phyloP scores from a whole-genome alignment of 306 rosid genomes.

The Neltuma alba region DNA sequence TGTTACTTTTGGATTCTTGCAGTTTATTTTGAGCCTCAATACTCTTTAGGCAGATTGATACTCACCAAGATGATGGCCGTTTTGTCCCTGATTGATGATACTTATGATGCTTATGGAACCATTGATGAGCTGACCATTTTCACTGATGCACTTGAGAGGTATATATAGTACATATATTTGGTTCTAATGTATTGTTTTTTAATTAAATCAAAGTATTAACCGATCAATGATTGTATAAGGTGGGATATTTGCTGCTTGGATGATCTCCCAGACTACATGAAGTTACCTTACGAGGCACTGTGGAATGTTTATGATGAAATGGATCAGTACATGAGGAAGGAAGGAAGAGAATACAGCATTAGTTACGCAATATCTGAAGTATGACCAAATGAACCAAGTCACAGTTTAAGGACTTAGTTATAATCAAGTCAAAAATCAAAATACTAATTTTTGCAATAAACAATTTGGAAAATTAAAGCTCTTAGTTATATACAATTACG shows the following conservation, averaged over 20 bases:
- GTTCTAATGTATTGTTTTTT: neutral
- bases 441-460: no score
- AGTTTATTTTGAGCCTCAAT: constrained; percentile 35
- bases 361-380: constrained; percentile 20
- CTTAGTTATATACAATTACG: no score
- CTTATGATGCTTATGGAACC: constrained; percentile 59
- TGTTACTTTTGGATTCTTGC: constrained; percentile 50
- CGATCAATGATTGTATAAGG: neutral
- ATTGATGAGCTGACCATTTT: constrained; percentile 50
- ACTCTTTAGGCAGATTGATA: constrained; percentile 36
- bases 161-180: neutral
- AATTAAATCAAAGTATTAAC: no score
- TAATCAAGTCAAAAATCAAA: no score
- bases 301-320: constrained; percentile 32
- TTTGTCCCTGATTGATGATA: constrained; percentile 44
- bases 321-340: constrained; percentile 30
- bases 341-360: neutral
- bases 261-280: constrained; percentile 41
- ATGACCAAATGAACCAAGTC: neutral
- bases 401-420: no score
- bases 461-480: no score
- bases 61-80: constrained; percentile 6
- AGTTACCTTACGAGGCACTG: neutral
- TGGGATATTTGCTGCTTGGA: constrained; percentile 33
- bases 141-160: constrained; percentile 54